Percentiles rank a stretch among this genome's conserved stretches.
Evolutionary conservation across 1,284 basidiomycete species (phyloP).

Genomic region (Boletus smithii): DNA sequence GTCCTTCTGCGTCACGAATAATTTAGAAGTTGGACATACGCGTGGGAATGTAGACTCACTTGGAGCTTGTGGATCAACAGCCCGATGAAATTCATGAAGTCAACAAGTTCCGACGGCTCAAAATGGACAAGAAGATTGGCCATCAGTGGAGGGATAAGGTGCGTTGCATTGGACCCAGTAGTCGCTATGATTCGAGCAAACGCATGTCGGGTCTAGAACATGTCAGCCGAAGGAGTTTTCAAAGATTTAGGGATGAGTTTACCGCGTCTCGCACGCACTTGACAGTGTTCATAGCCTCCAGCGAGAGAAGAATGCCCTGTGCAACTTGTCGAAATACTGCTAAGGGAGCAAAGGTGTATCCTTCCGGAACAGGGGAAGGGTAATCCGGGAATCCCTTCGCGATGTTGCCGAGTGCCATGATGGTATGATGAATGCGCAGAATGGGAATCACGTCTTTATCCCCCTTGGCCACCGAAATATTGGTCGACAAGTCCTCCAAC

Average conservation of each 20-base stretch:
- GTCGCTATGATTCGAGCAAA: slow-evolving; percentile 93
- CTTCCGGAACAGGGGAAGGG: slow-evolving; percentile 62
- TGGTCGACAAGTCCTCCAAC: slow-evolving; percentile 71
- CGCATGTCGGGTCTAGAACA: slow-evolving; percentile 77
- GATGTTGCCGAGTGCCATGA: slow-evolving; percentile 93
- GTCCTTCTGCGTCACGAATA: slow-evolving; percentile 50
- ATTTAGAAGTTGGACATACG: slow-evolving; percentile 2
- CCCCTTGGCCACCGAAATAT: slow-evolving; percentile 57
- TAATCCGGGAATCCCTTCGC: slow-evolving; percentile 97
- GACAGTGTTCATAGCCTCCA: slow-evolving; percentile 86
- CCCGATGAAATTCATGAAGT: slow-evolving; percentile 94
- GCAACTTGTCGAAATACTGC: slow-evolving; percentile 86
- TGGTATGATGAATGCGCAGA: slow-evolving; percentile 90
- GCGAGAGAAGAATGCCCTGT: slow-evolving; percentile 83
- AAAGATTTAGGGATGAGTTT: slow-evolving; percentile 31
- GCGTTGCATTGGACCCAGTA: slow-evolving; percentile 79
- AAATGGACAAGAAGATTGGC: slow-evolving; percentile 86
- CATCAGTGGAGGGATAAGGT: slow-evolving; percentile 85
- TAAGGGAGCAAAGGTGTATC: slow-evolving; percentile 71
- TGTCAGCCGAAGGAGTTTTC: slow-evolving; percentile 14
- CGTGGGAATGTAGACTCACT: slow-evolving; percentile 44
- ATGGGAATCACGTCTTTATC: slow-evolving; percentile 69
- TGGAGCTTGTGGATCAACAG: slow-evolving; percentile 91
- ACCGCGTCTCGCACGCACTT: slow-evolving; percentile 92
- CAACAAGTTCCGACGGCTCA: slow-evolving; percentile 88